Evolutionary conservation across 805 yeast species (phyloP).

Genomic region (Saitoella complicata): DNA sequence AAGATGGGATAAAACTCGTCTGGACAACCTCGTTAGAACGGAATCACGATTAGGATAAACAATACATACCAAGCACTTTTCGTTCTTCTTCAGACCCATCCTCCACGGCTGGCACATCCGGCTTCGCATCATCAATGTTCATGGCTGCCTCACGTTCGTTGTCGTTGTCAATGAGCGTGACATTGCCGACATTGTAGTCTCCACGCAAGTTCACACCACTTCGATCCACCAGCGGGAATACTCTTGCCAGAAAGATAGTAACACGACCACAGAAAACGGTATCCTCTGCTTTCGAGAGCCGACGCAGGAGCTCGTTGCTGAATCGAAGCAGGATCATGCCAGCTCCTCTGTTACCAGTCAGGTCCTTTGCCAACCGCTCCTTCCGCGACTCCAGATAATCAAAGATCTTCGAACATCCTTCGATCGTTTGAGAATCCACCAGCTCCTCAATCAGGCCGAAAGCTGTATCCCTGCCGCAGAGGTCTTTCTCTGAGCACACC

Average conservation of each 20-base stretch:
- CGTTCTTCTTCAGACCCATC: constrained; percentile 4
- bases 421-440: background rate
- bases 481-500: background rate
- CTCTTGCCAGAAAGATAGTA: constrained; percentile 21
- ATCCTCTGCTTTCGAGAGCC: constrained; percentile 21
- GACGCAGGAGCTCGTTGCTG: constrained; percentile 20
- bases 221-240: constrained; percentile 22
- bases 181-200: constrained; percentile 20
- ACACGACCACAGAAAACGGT: constrained; percentile 22
- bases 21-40: background rate
- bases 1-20: constrained; percentile 13
- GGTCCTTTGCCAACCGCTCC: background rate
- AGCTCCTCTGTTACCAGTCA: background rate
- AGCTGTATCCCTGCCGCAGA: background rate
- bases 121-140: constrained; percentile 5
- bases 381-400: background rate
- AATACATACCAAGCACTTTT: background rate
- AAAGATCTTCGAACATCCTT: background rate
- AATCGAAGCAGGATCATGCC: constrained; percentile 13
- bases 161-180: constrained; percentile 16
- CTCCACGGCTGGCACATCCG: background rate
- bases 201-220: constrained; percentile 24
- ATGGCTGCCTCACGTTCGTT: constrained; percentile 4
- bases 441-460: constrained; percentile 1
- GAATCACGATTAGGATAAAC: background rate